A percentile compares a stretch with the other conserved stretches of the same genome.
These are phyloP conservation scores for Cucurbitaria berberidis DNA, from an alignment of 2,329 filamentous ascomycete species.

Conservation along the genomic window DNA sequence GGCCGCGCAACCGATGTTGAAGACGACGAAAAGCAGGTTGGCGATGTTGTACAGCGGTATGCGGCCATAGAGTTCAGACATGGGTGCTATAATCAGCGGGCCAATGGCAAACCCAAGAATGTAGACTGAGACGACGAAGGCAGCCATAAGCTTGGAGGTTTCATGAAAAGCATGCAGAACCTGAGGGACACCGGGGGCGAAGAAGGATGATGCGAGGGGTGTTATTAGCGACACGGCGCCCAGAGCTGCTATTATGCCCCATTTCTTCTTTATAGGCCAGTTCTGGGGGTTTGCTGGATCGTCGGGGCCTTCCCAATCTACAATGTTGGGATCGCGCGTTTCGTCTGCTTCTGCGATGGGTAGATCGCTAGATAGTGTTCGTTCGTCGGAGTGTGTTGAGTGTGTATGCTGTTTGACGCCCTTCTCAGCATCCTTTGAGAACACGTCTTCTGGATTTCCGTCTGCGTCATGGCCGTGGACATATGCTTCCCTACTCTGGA, in stretches of 20 bases:
- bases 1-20: conserved; percentile 54
- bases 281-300: conserved; percentile 50
- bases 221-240: conserved; percentile 48
- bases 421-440: conserved; percentile 37
- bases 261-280: conserved; percentile 47
- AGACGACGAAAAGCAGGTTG: conserved; percentile 59
- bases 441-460: conserved; percentile 12
- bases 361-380: conserved; percentile 23
- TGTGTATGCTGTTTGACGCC: conserved; percentile 25
- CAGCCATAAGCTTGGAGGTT: conserved; percentile 38
- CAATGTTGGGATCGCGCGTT: conserved; percentile 33
- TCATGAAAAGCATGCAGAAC: conserved; percentile 44
- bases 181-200: conserved; percentile 67
- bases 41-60: conserved; percentile 40
- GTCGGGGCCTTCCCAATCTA: conserved; percentile 45
- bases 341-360: conserved; percentile 9
- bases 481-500: conserved; percentile 30
- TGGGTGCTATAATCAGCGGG: conserved; percentile 46
- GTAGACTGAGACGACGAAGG: conserved; percentile 49
- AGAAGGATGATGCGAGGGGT: conserved; percentile 48
- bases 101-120: conserved; percentile 49
- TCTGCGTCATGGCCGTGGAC: conserved; percentile 39
- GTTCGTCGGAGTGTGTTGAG: conserved; percentile 35
- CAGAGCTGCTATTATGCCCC: conserved; percentile 43
- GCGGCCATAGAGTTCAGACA: conserved; percentile 47